Percentiles rank a stretch among this genome's conserved stretches.
These are phyloP conservation scores for Wickerhamomyces subpelliculosus DNA, from an alignment of 805 yeast species.

Conservation along the genomic window DNA sequence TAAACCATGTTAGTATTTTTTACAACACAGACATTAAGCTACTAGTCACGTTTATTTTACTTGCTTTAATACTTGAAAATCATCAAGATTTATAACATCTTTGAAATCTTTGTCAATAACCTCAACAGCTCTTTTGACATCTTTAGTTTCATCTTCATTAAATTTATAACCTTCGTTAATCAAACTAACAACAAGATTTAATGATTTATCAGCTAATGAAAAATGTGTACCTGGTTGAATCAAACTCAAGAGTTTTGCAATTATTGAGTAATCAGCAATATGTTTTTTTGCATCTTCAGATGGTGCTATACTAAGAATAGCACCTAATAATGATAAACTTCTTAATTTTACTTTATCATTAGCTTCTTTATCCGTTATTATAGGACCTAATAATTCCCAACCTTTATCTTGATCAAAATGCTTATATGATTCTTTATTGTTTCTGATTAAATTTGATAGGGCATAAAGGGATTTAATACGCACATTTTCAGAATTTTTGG, in stretches of 20 bases:
- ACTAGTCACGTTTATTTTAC: constrained; percentile 18
- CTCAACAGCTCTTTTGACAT: constrained; percentile 30
- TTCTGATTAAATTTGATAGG: constrained; percentile 64
- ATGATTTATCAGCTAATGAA: constrained; percentile 49
- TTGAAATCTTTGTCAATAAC: constrained; percentile 32
- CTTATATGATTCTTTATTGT: constrained; percentile 49
- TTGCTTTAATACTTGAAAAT: constrained; percentile 41
- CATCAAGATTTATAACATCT: constrained; percentile 49
- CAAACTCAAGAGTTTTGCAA: constrained; percentile 21
- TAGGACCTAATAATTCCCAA: constrained; percentile 44
- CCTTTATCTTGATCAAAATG: constrained; percentile 55
- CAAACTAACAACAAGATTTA: constrained; percentile 43
- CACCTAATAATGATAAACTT: constrained; percentile 49
- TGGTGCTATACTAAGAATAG: constrained; percentile 49
- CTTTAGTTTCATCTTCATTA: constrained; percentile 32
- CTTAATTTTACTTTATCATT: constrained; percentile 42
- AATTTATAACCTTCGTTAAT: constrained; percentile 39
- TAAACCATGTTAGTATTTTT: constrained; percentile 8
- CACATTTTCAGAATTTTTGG: constrained; percentile 25
- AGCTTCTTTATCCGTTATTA: constrained; percentile 13
- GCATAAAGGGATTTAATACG: constrained; percentile 72
- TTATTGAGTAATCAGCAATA: constrained; percentile 26
- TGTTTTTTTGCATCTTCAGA: constrained; percentile 32
- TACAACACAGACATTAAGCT: background rate
- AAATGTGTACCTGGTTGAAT: constrained; percentile 26